phyloP scores from a whole-genome alignment of 352 stramenopile species.

The Albugo candida region DNA sequence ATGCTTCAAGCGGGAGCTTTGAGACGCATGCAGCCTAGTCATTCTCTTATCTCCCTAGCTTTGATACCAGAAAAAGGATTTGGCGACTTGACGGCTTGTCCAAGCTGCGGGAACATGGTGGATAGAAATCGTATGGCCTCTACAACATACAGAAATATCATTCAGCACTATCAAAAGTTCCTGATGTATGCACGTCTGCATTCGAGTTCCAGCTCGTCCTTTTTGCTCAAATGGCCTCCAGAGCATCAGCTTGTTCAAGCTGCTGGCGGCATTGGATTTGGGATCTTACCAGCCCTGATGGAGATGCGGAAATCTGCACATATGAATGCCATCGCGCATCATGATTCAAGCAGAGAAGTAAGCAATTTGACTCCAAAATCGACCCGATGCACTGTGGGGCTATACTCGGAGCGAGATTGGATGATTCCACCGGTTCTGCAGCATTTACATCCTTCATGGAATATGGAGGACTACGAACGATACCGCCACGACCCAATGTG shows the following conservation, averaged over 20 bases:
- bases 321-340: no score
- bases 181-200: slow-evolving; percentile 35
- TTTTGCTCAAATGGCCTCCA: slow-evolving; percentile 77
- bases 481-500: slow-evolving; percentile 88
- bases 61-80: background rate
- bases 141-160: slow-evolving; percentile 86
- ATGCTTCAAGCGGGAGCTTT: slow-evolving; percentile 9
- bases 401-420: slow-evolving; percentile 17
- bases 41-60: background rate
- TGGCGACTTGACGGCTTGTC: slow-evolving; percentile 28
- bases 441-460: slow-evolving; percentile 77
- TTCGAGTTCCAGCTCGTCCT: slow-evolving; percentile 21
- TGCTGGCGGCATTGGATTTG: slow-evolving; percentile 86
- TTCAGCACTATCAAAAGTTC: slow-evolving; percentile 86
- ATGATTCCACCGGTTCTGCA: slow-evolving; percentile 85
- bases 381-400: background rate
- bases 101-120: slow-evolving; percentile 63
- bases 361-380: slow-evolving; percentile 14
- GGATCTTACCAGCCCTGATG: slow-evolving; percentile 22
- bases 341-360: no score
- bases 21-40: background rate
- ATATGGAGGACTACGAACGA: slow-evolving; percentile 60
- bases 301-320: background rate
- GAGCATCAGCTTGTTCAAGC: slow-evolving; percentile 71
- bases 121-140: slow-evolving; percentile 51